Evolutionary conservation across 1,284 basidiomycete genomes (phyloP).

Genomic region (Cystobasidium pallidum): DNA sequence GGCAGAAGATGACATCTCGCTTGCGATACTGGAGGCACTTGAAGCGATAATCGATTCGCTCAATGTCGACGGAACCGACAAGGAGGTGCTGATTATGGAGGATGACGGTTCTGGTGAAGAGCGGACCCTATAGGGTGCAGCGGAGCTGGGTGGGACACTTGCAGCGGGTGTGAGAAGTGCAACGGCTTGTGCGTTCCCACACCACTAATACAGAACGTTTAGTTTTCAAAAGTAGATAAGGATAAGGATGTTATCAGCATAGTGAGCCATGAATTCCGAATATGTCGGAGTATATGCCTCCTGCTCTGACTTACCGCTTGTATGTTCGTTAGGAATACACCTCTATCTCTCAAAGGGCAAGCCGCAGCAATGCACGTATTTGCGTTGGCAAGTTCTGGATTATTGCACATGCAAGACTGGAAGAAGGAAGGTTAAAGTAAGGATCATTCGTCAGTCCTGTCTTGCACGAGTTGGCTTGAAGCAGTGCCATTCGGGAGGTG

Average conservation of each 20-base stretch:
- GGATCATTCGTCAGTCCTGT: too few relatives aligned
- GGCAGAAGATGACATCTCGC: not conserved
- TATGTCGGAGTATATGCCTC: too few relatives aligned
- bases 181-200: constrained; percentile 6
- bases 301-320: constrained; percentile 4
- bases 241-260: too few relatives aligned
- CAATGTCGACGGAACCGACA: too few relatives aligned
- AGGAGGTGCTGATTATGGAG: not conserved
- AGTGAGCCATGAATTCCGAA: too few relatives aligned
- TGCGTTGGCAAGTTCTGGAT: not conserved
- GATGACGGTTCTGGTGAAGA: constrained; percentile 10
- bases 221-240: not conserved
- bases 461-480: too few relatives aligned
- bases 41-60: not conserved
- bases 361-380: constrained; percentile 17
- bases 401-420: constrained; percentile 13
- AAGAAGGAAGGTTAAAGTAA: not conserved
- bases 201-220: constrained; percentile 6
- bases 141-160: not conserved
- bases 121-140: not conserved
- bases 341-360: constrained; percentile 5
- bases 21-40: not conserved
- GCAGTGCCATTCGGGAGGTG: too few relatives aligned
- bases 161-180: not conserved
- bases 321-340: constrained; percentile 10